These are phyloP conservation scores for Colletotrichum gloeosporioides DNA, from an alignment of 2,329 filamentous ascomycete species.

Conservation along the genomic window DNA sequence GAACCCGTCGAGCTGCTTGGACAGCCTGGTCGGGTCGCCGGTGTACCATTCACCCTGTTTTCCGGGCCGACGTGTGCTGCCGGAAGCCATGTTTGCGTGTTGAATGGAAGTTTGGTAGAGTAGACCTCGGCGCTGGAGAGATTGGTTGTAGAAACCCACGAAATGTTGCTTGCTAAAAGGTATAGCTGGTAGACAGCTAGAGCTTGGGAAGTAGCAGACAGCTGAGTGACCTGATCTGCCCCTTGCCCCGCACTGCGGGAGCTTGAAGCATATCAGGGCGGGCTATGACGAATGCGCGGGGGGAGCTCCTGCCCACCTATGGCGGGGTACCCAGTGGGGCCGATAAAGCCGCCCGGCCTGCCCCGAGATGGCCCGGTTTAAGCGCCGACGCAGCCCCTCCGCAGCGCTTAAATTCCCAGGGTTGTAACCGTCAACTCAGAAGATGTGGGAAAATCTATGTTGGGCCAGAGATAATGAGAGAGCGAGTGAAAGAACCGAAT, in stretches of 20 bases:
- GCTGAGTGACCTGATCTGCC: constrained; percentile 1
- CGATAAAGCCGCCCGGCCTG: background rate
- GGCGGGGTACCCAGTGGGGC: background rate
- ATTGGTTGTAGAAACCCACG: too few relatives aligned
- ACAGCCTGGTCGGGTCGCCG: constrained; percentile 23
- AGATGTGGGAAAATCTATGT: background rate
- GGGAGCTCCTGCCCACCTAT: background rate
- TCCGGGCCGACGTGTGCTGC: background rate
- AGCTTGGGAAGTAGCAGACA: background rate
- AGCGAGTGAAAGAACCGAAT: background rate
- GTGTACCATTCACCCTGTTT: too few relatives aligned
- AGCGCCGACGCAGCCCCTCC: background rate
- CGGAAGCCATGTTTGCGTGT: background rate
- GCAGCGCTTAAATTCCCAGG: background rate
- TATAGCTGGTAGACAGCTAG: background rate
- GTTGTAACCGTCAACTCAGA: too few relatives aligned
- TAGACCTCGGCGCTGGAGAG: too few relatives aligned
- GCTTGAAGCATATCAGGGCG: background rate
- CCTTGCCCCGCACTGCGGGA: background rate
- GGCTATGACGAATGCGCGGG: too few relatives aligned
- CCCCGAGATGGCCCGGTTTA: background rate
- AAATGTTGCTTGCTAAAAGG: background rate
- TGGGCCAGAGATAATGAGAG: background rate
- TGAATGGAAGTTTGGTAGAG: too few relatives aligned
- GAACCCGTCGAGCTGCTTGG: constrained; percentile 74